These are phyloP conservation scores for Aegilops umbellulata DNA, from an alignment of 176 grass and related monocot genomes.

Conservation along the genomic window DNA sequence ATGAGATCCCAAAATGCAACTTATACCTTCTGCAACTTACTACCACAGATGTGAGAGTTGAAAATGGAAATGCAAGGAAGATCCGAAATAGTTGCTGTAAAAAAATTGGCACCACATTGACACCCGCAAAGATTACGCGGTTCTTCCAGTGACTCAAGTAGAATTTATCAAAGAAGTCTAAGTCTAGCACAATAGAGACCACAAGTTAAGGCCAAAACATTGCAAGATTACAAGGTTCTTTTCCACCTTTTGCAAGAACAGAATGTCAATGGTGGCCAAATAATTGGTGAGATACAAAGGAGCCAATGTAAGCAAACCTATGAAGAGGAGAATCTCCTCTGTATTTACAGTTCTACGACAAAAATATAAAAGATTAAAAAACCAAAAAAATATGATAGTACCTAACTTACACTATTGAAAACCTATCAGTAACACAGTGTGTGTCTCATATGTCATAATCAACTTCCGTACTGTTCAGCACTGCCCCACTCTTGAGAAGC, in stretches of 20 bases:
- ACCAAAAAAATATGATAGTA: background rate
- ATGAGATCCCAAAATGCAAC: background rate
- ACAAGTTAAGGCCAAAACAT: background rate
- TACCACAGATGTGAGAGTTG: background rate
- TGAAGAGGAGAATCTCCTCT: constrained; percentile 29
- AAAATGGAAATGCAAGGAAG: background rate
- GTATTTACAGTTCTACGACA: constrained; percentile 38
- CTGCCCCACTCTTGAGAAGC: constrained; percentile 45
- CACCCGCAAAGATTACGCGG: background rate
- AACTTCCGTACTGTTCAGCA: constrained; percentile 56
- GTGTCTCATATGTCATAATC: constrained; percentile 81
- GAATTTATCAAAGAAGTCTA: background rate
- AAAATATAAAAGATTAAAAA: background rate
- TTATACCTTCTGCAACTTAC: background rate
- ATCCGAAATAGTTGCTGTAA: background rate
- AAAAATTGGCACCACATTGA: background rate
- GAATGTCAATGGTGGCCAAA: constrained; percentile 9
- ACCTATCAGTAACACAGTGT: constrained; percentile 17
- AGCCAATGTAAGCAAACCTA: constrained; percentile 11
- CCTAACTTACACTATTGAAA: background rate
- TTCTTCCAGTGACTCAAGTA: background rate
- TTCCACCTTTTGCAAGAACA: background rate
- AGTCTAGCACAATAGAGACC: background rate
- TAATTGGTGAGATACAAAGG: constrained; percentile 28
- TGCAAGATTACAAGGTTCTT: background rate